Base-by-base conservation (phyloP, 2,329 filamentous ascomycete genomes). In the Rhytidhysteron rufulum region DNA sequence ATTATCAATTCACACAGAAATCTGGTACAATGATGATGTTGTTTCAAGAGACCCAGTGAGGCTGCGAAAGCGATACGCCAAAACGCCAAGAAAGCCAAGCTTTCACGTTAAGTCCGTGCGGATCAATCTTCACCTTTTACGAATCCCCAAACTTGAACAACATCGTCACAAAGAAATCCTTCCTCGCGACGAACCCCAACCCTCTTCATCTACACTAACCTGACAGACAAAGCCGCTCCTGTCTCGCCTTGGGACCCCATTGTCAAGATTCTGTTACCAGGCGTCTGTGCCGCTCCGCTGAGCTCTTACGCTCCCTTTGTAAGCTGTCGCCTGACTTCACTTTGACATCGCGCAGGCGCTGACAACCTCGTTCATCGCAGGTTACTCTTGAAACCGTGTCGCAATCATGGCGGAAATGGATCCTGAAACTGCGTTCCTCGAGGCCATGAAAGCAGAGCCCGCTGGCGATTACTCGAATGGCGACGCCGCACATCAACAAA, bases 351-450 rank as follows among this genome's bases (percentile, higher is more conserved):
- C 22, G 21, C 41, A 33, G 34, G 35, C 31, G 36, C 31, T 43
- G 41, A 49, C 40, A 39, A 36, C 32, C n/a, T 32, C 36, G 48
- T 45, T 52, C 44, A 53, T 43, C 35, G 38, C 36, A 29, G 25
- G 37, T 21, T 41, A 35, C 37, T 45, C 37, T 37, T 35, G 27
- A 20, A 20, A 32, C 19, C 36, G 31, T 15, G 37, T 34, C 39
- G 42, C 49, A 45, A 43, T 42, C 37, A 77, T 77, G 74, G 71
- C 73, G 40, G 73, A 73, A 53, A 70, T 74, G 60, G 74, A 74
- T 53, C 67, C 71, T 43, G 74, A 78, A 60, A 64, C 70, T 44
- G 73, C 73, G 46, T 77, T 77, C 53, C 70, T 77, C 44, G 63
- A 70, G 51, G 69, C 71, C 31, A 72, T 78, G 62, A 55, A 63